phyloP scores from a whole-genome alignment of 2,329 filamentous ascomycete genomes.

The Botryotinia calthae region DNA sequence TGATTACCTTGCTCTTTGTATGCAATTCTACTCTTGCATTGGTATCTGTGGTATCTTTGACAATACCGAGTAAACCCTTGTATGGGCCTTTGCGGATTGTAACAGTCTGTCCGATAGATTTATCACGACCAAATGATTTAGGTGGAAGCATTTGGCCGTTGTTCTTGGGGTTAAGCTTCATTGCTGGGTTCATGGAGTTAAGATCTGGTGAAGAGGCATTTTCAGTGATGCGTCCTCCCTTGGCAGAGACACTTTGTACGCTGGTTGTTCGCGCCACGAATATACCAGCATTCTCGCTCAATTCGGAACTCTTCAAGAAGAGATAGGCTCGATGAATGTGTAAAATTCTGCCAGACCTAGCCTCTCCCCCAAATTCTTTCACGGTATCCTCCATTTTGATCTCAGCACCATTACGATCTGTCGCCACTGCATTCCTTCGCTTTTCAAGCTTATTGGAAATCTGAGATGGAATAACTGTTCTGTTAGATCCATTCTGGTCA shows the following conservation, averaged over 20 bases:
- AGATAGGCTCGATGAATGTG: slow-evolving; percentile 93
- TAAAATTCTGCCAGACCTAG: slow-evolving; percentile 81
- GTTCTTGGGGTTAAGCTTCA: slow-evolving; percentile 65
- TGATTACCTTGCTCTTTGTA: slow-evolving; percentile 89
- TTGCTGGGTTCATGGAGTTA: slow-evolving; percentile 85
- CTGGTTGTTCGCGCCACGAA: slow-evolving; percentile 85
- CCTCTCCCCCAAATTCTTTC: slow-evolving; percentile 83
- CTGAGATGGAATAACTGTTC: slow-evolving; percentile 83
- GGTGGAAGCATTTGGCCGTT: slow-evolving; percentile 61
- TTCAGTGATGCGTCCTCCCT: slow-evolving; percentile 72
- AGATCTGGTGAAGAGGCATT: slow-evolving; percentile 71
- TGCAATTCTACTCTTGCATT: slow-evolving; percentile 89
- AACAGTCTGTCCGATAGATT: slow-evolving; percentile 86
- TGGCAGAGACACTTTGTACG: slow-evolving; percentile 88
- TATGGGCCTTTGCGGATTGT: slow-evolving; percentile 82
- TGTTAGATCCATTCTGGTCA: slow-evolving; percentile 82
- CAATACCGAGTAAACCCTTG: slow-evolving; percentile 91
- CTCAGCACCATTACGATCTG: slow-evolving; percentile 89
- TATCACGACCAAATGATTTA: slow-evolving; percentile 74
- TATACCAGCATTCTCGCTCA: slow-evolving; percentile 82
- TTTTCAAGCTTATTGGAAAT: slow-evolving; percentile 85
- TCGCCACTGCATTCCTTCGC: slow-evolving; percentile 81
- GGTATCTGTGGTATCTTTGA: slow-evolving; percentile 88
- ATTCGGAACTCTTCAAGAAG: slow-evolving; percentile 81
- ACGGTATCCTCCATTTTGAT: slow-evolving; percentile 90